A percentile compares a stretch with the other conserved stretches of the same genome.
phyloP scores from a whole-genome alignment of 2,329 filamentous ascomycete genomes.

The Monilinia fructicola region DNA sequence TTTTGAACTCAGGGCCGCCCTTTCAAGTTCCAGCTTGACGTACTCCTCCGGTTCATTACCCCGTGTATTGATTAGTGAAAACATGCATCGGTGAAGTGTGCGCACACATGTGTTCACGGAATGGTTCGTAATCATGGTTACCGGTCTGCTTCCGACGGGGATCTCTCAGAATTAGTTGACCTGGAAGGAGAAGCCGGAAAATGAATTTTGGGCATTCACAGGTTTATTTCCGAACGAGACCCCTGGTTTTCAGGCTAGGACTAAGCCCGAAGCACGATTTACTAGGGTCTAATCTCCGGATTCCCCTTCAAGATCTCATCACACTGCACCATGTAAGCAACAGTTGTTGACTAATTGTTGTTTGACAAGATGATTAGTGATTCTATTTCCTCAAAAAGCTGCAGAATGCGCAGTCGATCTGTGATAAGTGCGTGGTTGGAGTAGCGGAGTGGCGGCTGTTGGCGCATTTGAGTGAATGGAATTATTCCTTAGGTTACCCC shows the following conservation, averaged over 20 bases:
- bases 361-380: constrained; percentile 1
- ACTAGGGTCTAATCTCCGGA: constrained; percentile 18
- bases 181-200: constrained; percentile 8
- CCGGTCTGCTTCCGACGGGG: not conserved
- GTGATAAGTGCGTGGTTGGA: not conserved
- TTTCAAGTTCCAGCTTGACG: constrained; percentile 1
- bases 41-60: not conserved
- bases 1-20: constrained; percentile 14
- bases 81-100: not conserved
- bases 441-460: not conserved
- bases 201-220: not conserved
- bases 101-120: not conserved
- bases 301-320: not conserved
- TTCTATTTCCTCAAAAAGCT: not conserved
- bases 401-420: not conserved
- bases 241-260: not conserved
- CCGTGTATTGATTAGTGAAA: not conserved
- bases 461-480: not conserved
- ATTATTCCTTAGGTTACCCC: not conserved
- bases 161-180: not conserved
- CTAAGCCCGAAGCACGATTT: constrained; percentile 5
- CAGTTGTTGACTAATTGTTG: constrained; percentile 6
- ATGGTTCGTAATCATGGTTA: constrained; percentile 2
- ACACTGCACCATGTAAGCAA: not conserved
- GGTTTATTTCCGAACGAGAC: not conserved